phyloP scores from a whole-genome alignment of 129 eudicot genomes.

The Escallonia rubra region DNA sequence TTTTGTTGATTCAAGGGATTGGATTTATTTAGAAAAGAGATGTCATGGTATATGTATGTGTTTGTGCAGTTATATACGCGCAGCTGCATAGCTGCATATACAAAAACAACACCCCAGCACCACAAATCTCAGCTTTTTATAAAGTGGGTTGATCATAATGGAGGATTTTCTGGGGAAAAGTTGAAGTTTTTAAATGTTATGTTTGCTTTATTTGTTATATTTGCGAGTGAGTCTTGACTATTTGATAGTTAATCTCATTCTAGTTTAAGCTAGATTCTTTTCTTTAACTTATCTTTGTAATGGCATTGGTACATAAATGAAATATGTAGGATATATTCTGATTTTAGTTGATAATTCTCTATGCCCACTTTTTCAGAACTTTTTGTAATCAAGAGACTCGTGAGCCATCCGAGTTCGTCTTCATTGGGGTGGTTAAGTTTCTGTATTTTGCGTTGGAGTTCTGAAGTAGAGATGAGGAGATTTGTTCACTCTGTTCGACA shows the following conservation, averaged over 20 bases:
- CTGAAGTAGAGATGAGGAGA: constrained; percentile 46
- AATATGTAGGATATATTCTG: not conserved
- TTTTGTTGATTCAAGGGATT: not conserved
- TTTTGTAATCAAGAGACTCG: constrained; percentile 1
- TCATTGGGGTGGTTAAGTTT: constrained; percentile 23
- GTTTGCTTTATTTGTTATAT: not conserved
- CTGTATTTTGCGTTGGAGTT: constrained; percentile 4
- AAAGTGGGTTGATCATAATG: no score
- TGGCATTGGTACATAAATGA: not conserved
- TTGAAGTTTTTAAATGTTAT: not conserved
- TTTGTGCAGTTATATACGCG: not conserved
- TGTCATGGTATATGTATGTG: not conserved
- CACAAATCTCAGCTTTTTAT: no score
- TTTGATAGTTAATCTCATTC: not conserved
- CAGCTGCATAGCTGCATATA: no score
- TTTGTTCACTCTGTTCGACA: constrained; percentile 29
- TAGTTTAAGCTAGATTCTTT: not conserved
- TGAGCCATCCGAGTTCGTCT: constrained; percentile 20
- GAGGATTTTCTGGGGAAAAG: no score
- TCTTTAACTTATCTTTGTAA: not conserved
- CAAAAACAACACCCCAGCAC: no score
- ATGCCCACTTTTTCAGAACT: constrained; percentile 10
- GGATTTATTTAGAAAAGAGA: not conserved
- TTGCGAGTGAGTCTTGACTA: not conserved
- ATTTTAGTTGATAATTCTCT: not conserved